Evolutionary conservation across 2,329 filamentous ascomycete genomes (phyloP).

Genomic region (Didymellaceae sp.): DNA sequence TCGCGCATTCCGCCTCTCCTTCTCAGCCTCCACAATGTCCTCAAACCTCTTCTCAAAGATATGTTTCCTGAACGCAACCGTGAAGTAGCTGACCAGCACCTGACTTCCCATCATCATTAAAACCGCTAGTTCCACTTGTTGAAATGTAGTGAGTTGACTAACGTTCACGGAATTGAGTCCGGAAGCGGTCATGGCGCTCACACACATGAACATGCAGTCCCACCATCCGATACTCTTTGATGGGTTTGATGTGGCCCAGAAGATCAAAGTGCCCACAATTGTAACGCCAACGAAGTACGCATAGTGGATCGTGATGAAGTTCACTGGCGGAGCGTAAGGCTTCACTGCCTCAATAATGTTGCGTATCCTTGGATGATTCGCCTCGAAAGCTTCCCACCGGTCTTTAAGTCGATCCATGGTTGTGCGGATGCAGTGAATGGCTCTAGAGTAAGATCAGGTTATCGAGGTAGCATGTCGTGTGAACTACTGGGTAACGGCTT

Average conservation of each 20-base stretch:
- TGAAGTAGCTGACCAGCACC: conserved; percentile 29
- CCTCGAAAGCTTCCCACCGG: conserved; percentile 15
- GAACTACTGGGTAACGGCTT: conserved; percentile 5
- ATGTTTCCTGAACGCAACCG: conserved; percentile 29
- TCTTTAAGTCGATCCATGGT: conserved; percentile 18
- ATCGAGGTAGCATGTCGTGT: conserved; percentile 17
- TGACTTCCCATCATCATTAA: conserved; percentile 35
- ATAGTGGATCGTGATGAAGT: conserved; percentile 35
- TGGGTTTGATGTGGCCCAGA: conserved; percentile 30
- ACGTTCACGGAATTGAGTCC: conserved; percentile 32
- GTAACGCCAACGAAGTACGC: conserved; percentile 26
- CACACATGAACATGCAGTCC: conserved; percentile 32
- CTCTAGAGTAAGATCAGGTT: conserved; percentile 12
- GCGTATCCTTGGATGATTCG: conserved; percentile 15
- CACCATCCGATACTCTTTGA: conserved; percentile 31
- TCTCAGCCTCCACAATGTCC: conserved; percentile 30
- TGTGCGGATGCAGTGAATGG: conserved; percentile 8
- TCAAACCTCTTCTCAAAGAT: conserved; percentile 34
- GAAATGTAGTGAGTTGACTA: conserved; percentile 30
- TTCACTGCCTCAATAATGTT: conserved; percentile 20
- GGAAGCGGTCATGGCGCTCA: conserved; percentile 18
- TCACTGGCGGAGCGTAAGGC: conserved; percentile 29
- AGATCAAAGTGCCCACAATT: conserved; percentile 27
- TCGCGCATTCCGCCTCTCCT: conserved; percentile 26
- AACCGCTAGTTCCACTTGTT: conserved; percentile 21